Evolutionary conservation across 768 basidiomycete species (phyloP), one percentile per base, ranked within the genome.

Genomic region (Calvatia gigantea): DNA sequence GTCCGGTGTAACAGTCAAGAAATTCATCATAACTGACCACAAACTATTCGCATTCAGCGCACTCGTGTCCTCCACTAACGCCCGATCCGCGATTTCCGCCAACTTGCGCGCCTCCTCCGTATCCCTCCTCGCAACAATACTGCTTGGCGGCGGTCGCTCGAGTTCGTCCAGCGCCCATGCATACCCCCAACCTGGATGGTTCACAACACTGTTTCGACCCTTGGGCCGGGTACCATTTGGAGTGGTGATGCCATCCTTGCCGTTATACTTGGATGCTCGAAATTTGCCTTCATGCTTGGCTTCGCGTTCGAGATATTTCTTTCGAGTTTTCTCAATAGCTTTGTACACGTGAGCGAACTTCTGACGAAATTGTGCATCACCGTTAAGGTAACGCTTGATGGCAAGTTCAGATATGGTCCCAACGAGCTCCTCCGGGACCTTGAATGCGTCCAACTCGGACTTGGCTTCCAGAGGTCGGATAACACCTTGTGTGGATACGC

Each of bases 111-210:
- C 91, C 71, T 94, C 91, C 35, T 76, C 75, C 4, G 92, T 95
- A 63, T 98, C 95, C 51, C 94, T 72, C 54, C 94, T 75, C n/a
- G 90, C 85, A 29, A 91, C 90, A 61, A 98, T 92, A 51, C 93
- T 94, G 62, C 88, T 91, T 2, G 95, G 90, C 3, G 96, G 96
- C 2, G 96, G 96, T 17, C 78, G 75, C 70, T 97, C 94, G 48
- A 82, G 74, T 14, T 76, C 83, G 58, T 91, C 87, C 54, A 93
- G 69, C 5, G 87, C 92, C 94, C 90, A 98, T 17, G 86, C 84
- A 86, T 91, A 94, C 27, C 77, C 81, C 86, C 86, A 89, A 59
- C 78, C 83, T 27, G 79, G 75, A 5, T 74, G 75, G 38, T 73
- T 72, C 51, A 69, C 65, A 37, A 77, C 62, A 42, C 67, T 71